These are phyloP conservation scores for Tylopilus plumbeoviolaceoides DNA, from an alignment of 768 basidiomycete species.

Conservation along the genomic window DNA sequence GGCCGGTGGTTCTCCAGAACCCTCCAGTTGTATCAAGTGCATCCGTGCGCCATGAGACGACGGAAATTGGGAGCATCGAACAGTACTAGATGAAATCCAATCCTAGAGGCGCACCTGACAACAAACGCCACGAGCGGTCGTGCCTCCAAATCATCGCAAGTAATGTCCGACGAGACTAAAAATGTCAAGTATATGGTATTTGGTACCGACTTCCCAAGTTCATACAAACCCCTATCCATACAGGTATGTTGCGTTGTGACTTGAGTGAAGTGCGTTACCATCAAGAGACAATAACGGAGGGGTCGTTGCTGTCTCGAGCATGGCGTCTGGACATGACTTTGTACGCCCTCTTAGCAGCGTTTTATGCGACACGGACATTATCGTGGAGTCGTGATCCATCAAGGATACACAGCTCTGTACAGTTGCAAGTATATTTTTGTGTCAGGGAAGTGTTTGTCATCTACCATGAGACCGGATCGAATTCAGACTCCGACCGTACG, in stretches of 20 bases:
- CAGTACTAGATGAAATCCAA: background rate
- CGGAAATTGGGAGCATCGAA: background rate
- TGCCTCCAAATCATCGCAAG: background rate
- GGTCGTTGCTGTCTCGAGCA: background rate
- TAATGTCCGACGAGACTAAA: conserved; percentile 1
- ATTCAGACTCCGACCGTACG: conserved; percentile 2
- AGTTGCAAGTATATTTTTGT: no score
- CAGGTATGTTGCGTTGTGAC: background rate
- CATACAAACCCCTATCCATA: background rate
- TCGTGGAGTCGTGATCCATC: background rate
- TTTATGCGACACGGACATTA: background rate
- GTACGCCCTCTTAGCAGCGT: background rate
- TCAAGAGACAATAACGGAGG: background rate
- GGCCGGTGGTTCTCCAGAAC: background rate
- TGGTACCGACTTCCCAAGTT: background rate
- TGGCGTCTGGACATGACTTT: background rate
- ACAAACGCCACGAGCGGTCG: background rate
- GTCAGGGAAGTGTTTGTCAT: no score
- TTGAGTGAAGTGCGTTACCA: background rate
- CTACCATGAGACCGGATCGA: no score
- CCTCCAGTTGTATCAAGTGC: background rate
- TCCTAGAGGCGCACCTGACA: background rate
- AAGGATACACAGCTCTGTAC: background rate
- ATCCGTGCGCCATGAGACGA: background rate
- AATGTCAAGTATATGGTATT: background rate